Evolutionary conservation across 2,329 filamentous ascomycete genomes (phyloP), one percentile per base, ranked within the genome.

Genomic region (Aspergillus phoenicis): DNA sequence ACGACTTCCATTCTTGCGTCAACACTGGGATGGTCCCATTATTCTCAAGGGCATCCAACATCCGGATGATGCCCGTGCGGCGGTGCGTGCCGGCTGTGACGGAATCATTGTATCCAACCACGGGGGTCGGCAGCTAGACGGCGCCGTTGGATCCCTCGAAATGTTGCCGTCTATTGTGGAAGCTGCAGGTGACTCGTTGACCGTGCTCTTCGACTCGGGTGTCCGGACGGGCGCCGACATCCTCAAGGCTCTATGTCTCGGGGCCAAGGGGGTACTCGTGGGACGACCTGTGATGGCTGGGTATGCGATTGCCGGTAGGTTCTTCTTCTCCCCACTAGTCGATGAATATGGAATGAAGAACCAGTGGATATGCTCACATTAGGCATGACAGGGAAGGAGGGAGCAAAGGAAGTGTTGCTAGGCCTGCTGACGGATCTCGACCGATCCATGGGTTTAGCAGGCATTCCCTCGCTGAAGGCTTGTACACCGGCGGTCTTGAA

Each of bases 61-160:
- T 15, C 83, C 85, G 0, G 78, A 80, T 39, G 89, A 91, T 72
- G 89, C 88, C 11, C 77, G 81, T 53, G 81, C 78, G 65, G 86
- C 86, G 2, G 81, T 87, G 33, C 81, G 88, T 52, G 69, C 81
- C 11, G 88, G 87, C 0, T 83, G 85, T 3, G 85, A 91, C 64
- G 89, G 86, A 0, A 89, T 92, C 52, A 82, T 91, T 1, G 79
- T 91, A 1, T 85, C 82, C 13, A 92, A 92, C 66, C 89, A 92
- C 70, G 89, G 89, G 1, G 89, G 89, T 0, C 74, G 89, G 17
- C 85, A 88, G 71, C 83, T 88, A 2, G 85, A 88, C 65, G 85
- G 85, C 0, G 84, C 85, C 3, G 77, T 85, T 58, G 85, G 81
- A n/a, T 85, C 81, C 67, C 70, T 88, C 54, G 86, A 88, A 69